These are phyloP conservation scores for Teratosphaeria nubilosa DNA, from an alignment of 2,329 filamentous ascomycete species.

Conservation along the genomic window DNA sequence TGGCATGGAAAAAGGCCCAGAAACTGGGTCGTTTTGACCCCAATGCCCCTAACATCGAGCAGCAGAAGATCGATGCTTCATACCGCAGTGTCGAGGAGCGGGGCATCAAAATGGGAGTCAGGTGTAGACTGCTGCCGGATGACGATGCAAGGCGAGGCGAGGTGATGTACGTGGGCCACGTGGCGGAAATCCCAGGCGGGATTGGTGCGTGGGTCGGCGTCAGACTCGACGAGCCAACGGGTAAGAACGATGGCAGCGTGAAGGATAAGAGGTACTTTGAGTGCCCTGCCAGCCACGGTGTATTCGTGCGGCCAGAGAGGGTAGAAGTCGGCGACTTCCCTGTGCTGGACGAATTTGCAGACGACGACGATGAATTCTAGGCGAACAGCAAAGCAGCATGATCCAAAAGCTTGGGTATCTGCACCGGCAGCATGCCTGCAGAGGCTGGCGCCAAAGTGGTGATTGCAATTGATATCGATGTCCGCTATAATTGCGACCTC, in stretches of 20 bases:
- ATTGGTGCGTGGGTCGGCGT: constrained; percentile 61
- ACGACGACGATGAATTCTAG: constrained; percentile 62
- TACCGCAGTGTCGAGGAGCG: constrained; percentile 60
- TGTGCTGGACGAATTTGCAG: constrained; percentile 56
- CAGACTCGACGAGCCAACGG: constrained; percentile 64
- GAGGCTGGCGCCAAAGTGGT: not conserved
- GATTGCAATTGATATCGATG: not conserved
- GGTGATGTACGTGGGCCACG: constrained; percentile 61
- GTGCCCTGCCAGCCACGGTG: constrained; percentile 58
- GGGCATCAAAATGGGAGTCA: constrained; percentile 35
- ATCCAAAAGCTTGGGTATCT: too few relatives aligned
- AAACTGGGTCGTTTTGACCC: constrained; percentile 96
- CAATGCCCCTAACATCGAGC: constrained; percentile 60
- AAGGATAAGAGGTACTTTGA: constrained; percentile 58
- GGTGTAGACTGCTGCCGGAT: constrained; percentile 42
- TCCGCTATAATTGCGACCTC: not conserved
- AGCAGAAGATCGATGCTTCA: constrained; percentile 59
- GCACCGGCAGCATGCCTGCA: not conserved
- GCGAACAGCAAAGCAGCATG: not conserved
- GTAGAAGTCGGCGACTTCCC: constrained; percentile 68
- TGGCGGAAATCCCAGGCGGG: constrained; percentile 59
- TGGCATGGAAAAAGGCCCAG: constrained; percentile 91
- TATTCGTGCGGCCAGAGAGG: constrained; percentile 69
- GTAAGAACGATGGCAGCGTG: constrained; percentile 72
- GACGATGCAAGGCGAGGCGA: constrained; percentile 56